A percentile compares a stretch with the other conserved stretches of the same genome.
Evolutionary conservation across 805 yeast genomes (phyloP).

Genomic region (Torulaspora gathmanii): DNA sequence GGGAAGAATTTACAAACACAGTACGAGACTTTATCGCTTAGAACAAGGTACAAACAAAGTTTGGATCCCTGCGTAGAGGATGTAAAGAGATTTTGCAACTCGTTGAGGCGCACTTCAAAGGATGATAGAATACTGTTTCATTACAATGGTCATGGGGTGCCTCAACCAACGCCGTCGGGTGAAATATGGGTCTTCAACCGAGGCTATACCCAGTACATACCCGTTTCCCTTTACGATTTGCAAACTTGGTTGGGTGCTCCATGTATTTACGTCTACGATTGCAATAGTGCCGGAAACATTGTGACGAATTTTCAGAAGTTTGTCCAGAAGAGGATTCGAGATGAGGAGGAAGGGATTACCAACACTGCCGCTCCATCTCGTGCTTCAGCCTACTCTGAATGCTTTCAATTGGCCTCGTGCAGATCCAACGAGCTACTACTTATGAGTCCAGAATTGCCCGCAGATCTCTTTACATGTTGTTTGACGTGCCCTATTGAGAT

Average conservation of each 20-base stretch:
- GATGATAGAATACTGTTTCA: constrained; percentile 92
- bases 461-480: constrained; percentile 93
- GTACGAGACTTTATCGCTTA: constrained; percentile 79
- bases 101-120: constrained; percentile 82
- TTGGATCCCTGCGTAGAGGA: constrained; percentile 96
- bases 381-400: constrained; percentile 59
- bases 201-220: constrained; percentile 95
- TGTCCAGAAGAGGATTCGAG: constrained; percentile 83
- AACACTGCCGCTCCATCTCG: constrained; percentile 42
- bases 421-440: constrained; percentile 79
- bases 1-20: constrained; percentile 85
- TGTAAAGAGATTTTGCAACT: constrained; percentile 83
- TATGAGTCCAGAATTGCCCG: constrained; percentile 91
- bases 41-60: constrained; percentile 86
- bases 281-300: constrained; percentile 91
- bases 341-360: constrained; percentile 60
- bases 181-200: constrained; percentile 98
- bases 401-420: constrained; percentile 93
- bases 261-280: constrained; percentile 89
- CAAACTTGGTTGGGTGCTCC: constrained; percentile 99
- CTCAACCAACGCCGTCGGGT: constrained; percentile 92
- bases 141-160: constrained; percentile 98
- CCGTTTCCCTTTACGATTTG: constrained; percentile 88
- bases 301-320: constrained; percentile 83
- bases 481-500: constrained; percentile 93